Evolutionary conservation across 352 stramenopile species (phyloP).

Genomic region (Nothophytophthora sp.): DNA sequence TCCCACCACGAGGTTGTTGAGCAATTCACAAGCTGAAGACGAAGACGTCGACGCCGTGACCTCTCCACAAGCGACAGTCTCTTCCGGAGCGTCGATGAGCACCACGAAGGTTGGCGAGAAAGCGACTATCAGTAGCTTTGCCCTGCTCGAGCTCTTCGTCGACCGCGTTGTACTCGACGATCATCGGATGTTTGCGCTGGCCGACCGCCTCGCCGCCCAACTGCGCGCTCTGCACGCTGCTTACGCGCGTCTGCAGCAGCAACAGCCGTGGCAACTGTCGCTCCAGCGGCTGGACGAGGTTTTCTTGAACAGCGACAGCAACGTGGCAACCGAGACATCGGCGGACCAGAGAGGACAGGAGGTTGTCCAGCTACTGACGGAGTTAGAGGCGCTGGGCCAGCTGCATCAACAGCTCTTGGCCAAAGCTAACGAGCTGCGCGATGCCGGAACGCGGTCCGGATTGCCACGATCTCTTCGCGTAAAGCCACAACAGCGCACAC

Average conservation of each 20-base stretch:
- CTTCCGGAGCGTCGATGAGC: background rate
- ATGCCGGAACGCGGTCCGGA: conserved; percentile 14
- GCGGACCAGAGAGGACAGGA: conserved; percentile 24
- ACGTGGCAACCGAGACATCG: conserved; percentile 16
- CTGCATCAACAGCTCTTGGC: conserved; percentile 56
- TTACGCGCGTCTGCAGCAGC: conserved; percentile 55
- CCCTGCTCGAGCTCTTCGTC: conserved; percentile 52
- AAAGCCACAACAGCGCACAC: conserved; percentile 20
- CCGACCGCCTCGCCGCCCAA: conserved; percentile 66
- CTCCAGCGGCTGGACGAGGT: conserved; percentile 49
- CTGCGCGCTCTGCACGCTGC: conserved; percentile 54
- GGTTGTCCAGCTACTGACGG: conserved; percentile 34
- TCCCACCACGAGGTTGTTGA: background rate
- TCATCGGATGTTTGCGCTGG: conserved; percentile 61
- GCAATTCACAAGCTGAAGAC: background rate
- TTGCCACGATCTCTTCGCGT: conserved; percentile 6
- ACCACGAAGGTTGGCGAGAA: background rate
- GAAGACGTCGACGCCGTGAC: background rate
- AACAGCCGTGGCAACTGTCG: conserved; percentile 49
- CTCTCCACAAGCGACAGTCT: background rate
- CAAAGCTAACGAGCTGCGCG: conserved; percentile 57
- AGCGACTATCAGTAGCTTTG: conserved; percentile 3
- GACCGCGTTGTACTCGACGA: conserved; percentile 75
- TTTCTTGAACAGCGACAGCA: conserved; percentile 19
- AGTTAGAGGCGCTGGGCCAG: conserved; percentile 47